Evolutionary conservation across 2,329 filamentous ascomycete species (phyloP).

Genomic region (Penicillium concentricum): DNA sequence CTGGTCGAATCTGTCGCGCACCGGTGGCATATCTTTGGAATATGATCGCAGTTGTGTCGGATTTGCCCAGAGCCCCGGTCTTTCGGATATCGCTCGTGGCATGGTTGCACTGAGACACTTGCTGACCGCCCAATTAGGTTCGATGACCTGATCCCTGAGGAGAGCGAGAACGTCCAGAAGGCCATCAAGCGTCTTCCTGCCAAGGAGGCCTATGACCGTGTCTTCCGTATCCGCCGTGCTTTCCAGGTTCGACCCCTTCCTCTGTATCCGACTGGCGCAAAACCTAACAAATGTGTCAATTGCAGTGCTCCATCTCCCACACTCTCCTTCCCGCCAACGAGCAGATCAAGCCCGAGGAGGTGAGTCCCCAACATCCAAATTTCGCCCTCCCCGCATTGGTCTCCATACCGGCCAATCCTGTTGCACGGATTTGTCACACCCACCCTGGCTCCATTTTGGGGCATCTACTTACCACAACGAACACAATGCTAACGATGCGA

Average conservation of each 20-base stretch:
- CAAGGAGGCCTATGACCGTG: constrained; percentile 91
- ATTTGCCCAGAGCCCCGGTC: constrained; percentile 12
- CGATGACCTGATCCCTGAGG: constrained; percentile 94
- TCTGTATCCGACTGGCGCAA: constrained; percentile 7
- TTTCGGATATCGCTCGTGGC: constrained; percentile 12
- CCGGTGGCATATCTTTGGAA: neutral
- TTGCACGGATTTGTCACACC: constrained; percentile 38
- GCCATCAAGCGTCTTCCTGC: constrained; percentile 87
- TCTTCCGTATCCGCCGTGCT: constrained; percentile 94
- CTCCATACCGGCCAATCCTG: constrained; percentile 34
- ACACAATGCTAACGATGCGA: constrained; percentile 22
- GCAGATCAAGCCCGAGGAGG: constrained; percentile 67
- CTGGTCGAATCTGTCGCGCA: neutral
- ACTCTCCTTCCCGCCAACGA: constrained; percentile 63
- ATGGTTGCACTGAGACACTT: constrained; percentile 5
- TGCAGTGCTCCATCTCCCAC: constrained; percentile 64
- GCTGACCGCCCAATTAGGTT: constrained; percentile 56
- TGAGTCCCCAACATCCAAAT: constrained; percentile 40
- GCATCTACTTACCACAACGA: neutral
- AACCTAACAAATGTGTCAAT: constrained; percentile 21
- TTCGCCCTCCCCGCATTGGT: constrained; percentile 28
- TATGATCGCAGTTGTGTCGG: constrained; percentile 11
- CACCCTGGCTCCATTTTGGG: neutral
- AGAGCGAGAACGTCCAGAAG: constrained; percentile 79
- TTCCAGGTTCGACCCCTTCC: constrained; percentile 65